Conservation (phyloP, 768 basidiomycete species). For the Tulasnella sp. region DNA sequence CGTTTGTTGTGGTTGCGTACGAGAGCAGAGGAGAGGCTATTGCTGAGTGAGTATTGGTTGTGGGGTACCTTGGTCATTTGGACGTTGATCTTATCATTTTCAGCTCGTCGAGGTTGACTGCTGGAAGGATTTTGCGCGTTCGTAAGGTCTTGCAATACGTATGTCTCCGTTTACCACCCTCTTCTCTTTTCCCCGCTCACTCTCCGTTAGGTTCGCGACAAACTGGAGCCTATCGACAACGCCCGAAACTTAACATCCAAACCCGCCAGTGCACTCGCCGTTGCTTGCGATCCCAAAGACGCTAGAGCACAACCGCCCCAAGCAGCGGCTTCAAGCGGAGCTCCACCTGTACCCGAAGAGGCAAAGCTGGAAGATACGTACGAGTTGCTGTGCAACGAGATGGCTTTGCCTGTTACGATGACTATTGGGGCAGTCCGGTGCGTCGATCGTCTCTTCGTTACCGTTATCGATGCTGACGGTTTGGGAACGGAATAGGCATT, state of each 20-base stretch:
- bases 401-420: constrained; percentile 72
- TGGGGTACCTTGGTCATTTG: neutral
- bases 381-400: constrained; percentile 81
- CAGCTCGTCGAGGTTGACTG: constrained; percentile 74
- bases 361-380: constrained; percentile 52
- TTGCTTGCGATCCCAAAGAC: neutral
- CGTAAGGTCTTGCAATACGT: constrained; percentile 50
- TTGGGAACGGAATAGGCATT: constrained; percentile 40
- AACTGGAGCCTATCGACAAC: constrained; percentile 4
- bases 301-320: neutral
- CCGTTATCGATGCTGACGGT: neutral
- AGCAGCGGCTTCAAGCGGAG: neutral
- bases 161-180: constrained; percentile 47
- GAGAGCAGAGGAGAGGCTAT: constrained; percentile 47
- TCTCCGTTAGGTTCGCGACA: constrained; percentile 4
- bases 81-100: constrained; percentile 25
- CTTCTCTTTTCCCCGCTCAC: neutral
- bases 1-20: constrained; percentile 81
- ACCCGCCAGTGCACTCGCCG: neutral
- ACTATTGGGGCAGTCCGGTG: constrained; percentile 67
- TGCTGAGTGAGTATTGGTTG: constrained; percentile 33
- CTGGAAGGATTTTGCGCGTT: constrained; percentile 72
- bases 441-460: neutral
- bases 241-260: neutral
- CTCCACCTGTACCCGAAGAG: neutral